phyloP scores from a whole-genome alignment of 148 eudicot genomes.

The Rhododendron henanense region DNA sequence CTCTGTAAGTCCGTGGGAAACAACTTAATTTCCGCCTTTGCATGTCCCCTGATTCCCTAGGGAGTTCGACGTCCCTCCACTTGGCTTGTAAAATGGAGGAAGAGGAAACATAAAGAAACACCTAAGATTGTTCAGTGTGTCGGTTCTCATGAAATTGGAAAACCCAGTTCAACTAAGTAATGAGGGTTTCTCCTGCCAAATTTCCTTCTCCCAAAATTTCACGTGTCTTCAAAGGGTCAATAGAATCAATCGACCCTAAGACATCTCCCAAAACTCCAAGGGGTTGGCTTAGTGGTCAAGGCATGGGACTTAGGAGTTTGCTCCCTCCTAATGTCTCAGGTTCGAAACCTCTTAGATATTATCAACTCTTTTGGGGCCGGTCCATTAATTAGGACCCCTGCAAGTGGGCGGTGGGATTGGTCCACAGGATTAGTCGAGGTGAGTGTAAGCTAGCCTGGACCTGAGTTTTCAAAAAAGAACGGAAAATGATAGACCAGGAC shows the following conservation, averaged over 20 bases:
- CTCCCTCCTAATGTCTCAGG: background rate
- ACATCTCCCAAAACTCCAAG: background rate
- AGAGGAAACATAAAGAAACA: background rate
- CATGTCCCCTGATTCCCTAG: background rate
- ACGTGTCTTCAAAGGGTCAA: background rate
- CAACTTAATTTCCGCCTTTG: background rate
- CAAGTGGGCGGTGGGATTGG: background rate
- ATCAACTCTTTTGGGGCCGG: too few relatives aligned
- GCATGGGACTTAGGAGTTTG: background rate
- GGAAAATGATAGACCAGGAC: too few relatives aligned
- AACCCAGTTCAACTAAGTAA: background rate
- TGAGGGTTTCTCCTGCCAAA: background rate
- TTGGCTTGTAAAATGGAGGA: background rate
- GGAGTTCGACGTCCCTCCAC: background rate
- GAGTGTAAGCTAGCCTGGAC: background rate
- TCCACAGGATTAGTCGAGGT: background rate
- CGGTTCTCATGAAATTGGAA: background rate
- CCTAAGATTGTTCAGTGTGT: background rate
- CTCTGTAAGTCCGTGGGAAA: background rate
- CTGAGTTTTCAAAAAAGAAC: too few relatives aligned
- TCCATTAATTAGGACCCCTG: background rate
- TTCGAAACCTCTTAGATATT: background rate
- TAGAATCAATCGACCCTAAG: background rate
- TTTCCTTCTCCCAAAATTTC: background rate
- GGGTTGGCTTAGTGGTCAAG: background rate